Conservation (phyloP, 768 basidiomycete genomes). For the Lyophyllum atratum region DNA sequence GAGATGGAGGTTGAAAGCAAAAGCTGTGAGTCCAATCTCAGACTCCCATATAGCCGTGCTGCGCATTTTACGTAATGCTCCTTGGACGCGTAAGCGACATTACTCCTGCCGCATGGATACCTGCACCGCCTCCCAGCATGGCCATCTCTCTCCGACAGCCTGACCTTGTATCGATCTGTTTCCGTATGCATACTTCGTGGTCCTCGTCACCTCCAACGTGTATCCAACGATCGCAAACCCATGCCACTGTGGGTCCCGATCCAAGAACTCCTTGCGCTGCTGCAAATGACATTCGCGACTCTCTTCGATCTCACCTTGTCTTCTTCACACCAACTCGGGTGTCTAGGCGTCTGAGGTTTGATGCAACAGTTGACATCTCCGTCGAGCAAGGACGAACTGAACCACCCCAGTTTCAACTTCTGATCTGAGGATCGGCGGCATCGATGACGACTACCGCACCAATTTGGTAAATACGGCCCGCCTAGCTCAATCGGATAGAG, state of each 20-base stretch:
- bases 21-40: conserved; percentile 8
- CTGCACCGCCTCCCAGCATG: conserved; percentile 4
- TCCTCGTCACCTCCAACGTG: conserved; percentile 1
- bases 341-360: not conserved
- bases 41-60: conserved; percentile 11
- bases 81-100: not conserved
- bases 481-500: conserved; percentile 69
- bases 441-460: not conserved
- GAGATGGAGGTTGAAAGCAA: conserved; percentile 6
- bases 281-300: not conserved
- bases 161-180: not conserved
- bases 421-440: no score
- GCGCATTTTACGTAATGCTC: conserved; percentile 18
- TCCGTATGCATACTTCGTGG: not conserved
- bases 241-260: not conserved
- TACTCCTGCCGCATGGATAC: not conserved
- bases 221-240: not conserved
- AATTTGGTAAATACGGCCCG: conserved; percentile 33
- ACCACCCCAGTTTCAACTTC: no score
- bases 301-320: no score
- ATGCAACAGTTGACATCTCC: not conserved
- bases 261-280: not conserved
- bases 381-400: not conserved
- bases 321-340: not conserved
- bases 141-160: conserved; percentile 6